Evolutionary conservation across 106 monocot species (phyloP), one percentile per base, ranked within the genome.

Genomic region (Dioscorea zingiberensis): DNA sequence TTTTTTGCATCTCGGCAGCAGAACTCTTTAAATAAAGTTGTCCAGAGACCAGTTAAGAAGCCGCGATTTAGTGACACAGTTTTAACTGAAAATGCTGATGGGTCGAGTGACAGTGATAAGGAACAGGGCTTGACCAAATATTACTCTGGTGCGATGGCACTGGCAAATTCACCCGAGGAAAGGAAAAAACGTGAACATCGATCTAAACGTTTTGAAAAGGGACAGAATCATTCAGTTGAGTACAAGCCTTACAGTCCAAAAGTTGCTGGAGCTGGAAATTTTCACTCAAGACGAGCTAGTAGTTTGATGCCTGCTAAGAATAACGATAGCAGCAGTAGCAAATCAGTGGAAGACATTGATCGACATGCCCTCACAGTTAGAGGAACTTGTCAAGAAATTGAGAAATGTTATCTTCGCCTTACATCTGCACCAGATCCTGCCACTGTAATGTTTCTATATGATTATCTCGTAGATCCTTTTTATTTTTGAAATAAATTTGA

Each of bases 311-410:
- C 81, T 76, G 75, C 72, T 48, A 97, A 86, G 66, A 76, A 9
- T 38, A 64, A 51, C 70, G 91, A 92, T 60, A 83, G 85, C 69
- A 74, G 62, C 27, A 61, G 27, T 27, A 81, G 57, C 28, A 71
- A 46, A 65, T 88, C 88, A 54, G 95, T 97, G n/a, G 95, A 97
- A 82, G 95, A 97, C 77, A 91, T 97, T 49, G 85, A 88, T 66
- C 88, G 95, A 91, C 85, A 97, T 81, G 80, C 95, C 7, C 82
- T 97, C 61, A 97, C 95, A 29, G 85, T 97, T 48, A 97, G 84
- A 56, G 95, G 95, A 55, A 88, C 91, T 27, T 92, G 91, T 62
- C 95, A 97, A 68, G 95, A 97, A 74, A 73, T 97, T 68, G 95
- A 91, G 67, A 97, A 97, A 68, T 83, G 79, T 13, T 97, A 97